Conservation (phyloP, 441 rosid species). For the Aquilaria agallochum region DNA sequence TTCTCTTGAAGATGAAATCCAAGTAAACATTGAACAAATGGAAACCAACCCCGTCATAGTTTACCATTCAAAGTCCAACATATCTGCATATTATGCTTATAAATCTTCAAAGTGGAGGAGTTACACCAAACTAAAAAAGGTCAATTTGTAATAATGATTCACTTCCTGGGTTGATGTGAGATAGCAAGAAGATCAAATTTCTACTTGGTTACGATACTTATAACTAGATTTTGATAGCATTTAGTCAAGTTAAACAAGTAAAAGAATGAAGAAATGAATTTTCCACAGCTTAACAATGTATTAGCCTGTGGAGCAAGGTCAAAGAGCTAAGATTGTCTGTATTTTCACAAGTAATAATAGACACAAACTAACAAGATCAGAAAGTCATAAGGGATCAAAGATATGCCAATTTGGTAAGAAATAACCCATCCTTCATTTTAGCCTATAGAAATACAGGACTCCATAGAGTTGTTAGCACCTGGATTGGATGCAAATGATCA, state of each 20-base stretch:
- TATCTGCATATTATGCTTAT: background rate
- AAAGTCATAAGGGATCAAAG: background rate
- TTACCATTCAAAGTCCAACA: conserved; percentile 1
- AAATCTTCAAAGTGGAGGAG: conserved; percentile 1
- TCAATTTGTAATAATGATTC: background rate
- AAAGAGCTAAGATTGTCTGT: background rate
- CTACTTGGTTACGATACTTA: too few species aligned
- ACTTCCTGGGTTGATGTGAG: background rate
- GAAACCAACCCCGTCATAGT: background rate
- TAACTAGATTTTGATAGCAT: too few species aligned
- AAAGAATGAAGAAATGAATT: too few species aligned
- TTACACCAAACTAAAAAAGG: conserved; percentile 3
- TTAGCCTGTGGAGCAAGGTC: too few species aligned
- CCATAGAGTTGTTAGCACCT: conserved; percentile 38
- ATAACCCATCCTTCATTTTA: conserved; percentile 4
- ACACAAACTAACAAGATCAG: background rate
- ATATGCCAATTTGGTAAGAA: too few species aligned
- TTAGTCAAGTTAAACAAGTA: too few species aligned
- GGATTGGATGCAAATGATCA: conserved; percentile 87
- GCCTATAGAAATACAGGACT: conserved; percentile 1
- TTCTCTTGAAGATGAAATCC: conserved; percentile 1
- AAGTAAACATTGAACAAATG: conserved; percentile 3
- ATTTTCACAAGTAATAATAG: background rate
- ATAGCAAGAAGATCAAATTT: too few species aligned
- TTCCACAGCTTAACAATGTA: too few species aligned